phyloP scores from a whole-genome alignment of 2,329 filamentous ascomycete species.

The Annulohypoxylon truncatum region DNA sequence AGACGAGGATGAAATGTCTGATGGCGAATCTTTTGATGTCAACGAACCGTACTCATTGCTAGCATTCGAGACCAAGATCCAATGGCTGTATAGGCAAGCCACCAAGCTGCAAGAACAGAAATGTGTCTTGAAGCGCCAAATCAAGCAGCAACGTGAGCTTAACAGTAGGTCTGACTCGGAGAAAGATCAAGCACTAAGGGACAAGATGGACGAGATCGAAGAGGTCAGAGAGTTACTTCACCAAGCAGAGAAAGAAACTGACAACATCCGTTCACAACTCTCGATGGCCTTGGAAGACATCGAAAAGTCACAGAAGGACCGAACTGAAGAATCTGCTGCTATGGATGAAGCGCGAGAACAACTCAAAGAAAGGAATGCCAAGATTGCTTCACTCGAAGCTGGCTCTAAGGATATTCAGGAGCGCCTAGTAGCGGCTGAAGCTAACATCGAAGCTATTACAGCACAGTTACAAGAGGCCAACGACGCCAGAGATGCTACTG shows the following conservation, averaged over 20 bases:
- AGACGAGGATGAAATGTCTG: conserved; percentile 71
- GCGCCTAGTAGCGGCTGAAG: conserved; percentile 54
- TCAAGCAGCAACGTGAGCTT: conserved; percentile 93
- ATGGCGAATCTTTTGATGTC: conserved; percentile 68
- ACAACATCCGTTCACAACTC: conserved; percentile 61
- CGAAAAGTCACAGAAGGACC: conserved; percentile 53
- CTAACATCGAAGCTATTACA: conserved; percentile 53
- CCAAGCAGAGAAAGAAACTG: conserved; percentile 51
- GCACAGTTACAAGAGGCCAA: conserved; percentile 52
- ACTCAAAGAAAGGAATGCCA: conserved; percentile 58
- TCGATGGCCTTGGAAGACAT: conserved; percentile 61
- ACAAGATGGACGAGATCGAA: conserved; percentile 68
- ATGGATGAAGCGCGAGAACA: conserved; percentile 54
- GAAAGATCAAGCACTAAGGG: conserved; percentile 72
- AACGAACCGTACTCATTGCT: conserved; percentile 76
- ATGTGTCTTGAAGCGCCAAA: conserved; percentile 86
- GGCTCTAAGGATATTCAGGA: conserved; percentile 54
- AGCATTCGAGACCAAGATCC: conserved; percentile 82
- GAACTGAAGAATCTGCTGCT: conserved; percentile 50
- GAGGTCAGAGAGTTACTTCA: conserved; percentile 49
- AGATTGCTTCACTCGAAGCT: conserved; percentile 58
- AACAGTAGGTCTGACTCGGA: conserved; percentile 86
- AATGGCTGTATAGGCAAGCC: conserved; percentile 81
- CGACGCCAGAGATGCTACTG: conserved; percentile 47
- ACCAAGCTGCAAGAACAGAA: conserved; percentile 87